These are phyloP conservation scores for Royoungia palumana DNA, from an alignment of 768 basidiomycete species.

Conservation along the genomic window DNA sequence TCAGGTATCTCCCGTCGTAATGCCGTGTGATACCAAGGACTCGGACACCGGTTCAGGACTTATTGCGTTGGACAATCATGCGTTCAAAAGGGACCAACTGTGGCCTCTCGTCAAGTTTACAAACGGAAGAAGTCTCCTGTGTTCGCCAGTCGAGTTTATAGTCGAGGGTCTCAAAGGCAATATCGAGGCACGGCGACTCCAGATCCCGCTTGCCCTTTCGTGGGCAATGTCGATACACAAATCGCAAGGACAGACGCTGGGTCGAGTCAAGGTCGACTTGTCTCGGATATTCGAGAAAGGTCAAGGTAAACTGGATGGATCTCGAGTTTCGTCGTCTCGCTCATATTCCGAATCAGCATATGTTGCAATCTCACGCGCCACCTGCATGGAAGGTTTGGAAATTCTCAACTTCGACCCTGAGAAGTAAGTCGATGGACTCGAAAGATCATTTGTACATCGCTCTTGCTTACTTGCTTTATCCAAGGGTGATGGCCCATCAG, in stretches of 20 bases:
- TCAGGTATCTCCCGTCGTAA: background rate
- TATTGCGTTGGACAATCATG: conserved; percentile 13
- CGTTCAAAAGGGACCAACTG: conserved; percentile 13
- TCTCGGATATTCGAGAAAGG: conserved; percentile 90
- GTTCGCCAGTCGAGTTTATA: conserved; percentile 33
- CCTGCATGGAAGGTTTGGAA: conserved; percentile 39
- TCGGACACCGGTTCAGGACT: conserved; percentile 4
- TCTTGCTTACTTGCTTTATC: conserved; percentile 2
- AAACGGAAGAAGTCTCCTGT: conserved; percentile 26
- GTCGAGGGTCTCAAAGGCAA: conserved; percentile 34
- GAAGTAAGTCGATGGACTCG: conserved; percentile 21
- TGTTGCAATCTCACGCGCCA: conserved; percentile 40
- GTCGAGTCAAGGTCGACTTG: conserved; percentile 90
- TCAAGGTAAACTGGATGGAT: conserved; percentile 30
- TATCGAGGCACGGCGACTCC: conserved; percentile 33
- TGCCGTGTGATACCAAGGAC: background rate
- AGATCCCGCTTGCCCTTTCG: conserved; percentile 82
- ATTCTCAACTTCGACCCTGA: conserved; percentile 34
- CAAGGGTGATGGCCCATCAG: conserved; percentile 36
- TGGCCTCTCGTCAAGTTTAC: conserved; percentile 40
- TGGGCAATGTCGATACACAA: conserved; percentile 99
- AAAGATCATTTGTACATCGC: background rate
- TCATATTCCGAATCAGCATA: conserved; percentile 25
- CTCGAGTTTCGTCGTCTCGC: background rate
- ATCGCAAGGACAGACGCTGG: conserved; percentile 94